Evolutionary conservation across 1,139 yeast species (phyloP), one percentile per base, ranked within the genome.

Genomic region (Pichia sp.): DNA sequence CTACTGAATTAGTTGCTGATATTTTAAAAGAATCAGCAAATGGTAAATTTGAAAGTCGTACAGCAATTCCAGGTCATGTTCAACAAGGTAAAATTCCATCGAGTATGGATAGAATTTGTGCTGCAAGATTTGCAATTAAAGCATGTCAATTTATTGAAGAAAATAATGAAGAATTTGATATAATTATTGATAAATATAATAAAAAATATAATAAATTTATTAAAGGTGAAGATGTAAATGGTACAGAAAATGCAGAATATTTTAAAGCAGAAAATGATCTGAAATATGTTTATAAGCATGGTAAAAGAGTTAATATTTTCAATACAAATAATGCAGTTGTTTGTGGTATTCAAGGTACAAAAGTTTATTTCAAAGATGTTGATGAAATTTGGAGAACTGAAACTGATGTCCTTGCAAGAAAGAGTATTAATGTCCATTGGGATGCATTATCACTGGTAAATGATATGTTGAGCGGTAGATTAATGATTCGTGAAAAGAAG

Each of bases 21-120:
- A 81, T 85, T 41, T 78, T 85, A 55, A 78, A 78, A 52, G 86
- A 80, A 56, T 79, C 79, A 58, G 81, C 86, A 7, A 69, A 74
- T 18, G 85, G 85, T 31, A 73, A 79, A 61, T 85, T 81, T 59
- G 92, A 84, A 60, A 81, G 87, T 35, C 78, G 84, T 62, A 79
- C 89, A 6, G 92, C 92, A 3, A 73, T 82, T 52, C 92, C 92
- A 40, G 92, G 94, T 32, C 92, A 85, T 62, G 89, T 85, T 42
- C 92, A 85, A 69, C 92, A 85, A 65, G 94, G 94, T 59, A 81
- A 78, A 49, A 72, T 81, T n/a, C 92, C 94, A 50, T 78, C 87
- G 3, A 81, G 89, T 45, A 81, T 82, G 71, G 94, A 85, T 62
- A 73, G 94, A 66, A 80, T 85, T 8, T 72, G 75, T 60, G 89